phyloP scores from a whole-genome alignment of 345 rosid species.

The Streptanthus diversifolius region DNA sequence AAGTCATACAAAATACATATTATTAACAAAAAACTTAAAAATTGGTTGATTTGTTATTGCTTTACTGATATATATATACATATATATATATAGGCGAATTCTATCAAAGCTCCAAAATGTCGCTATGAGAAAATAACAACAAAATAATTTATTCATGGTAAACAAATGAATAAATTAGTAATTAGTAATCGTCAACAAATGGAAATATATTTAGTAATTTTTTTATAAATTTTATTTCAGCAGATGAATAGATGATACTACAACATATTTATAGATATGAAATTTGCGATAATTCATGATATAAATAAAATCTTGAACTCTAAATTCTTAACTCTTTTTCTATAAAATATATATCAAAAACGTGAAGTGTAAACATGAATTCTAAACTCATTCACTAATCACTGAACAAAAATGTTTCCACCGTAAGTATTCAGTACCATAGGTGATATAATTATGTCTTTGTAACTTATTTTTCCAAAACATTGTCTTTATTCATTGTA shows the following conservation, averaged over 20 bases:
- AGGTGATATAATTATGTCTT: neutral
- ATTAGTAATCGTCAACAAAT: too few relatives aligned
- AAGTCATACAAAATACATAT: neutral
- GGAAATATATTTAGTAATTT: neutral
- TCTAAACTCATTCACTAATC: neutral
- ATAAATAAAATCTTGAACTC: neutral
- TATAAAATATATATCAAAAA: neutral
- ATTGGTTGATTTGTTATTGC: neutral
- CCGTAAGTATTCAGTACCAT: neutral
- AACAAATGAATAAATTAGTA: too few relatives aligned
- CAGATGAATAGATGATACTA: neutral
- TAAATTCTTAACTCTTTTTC: neutral
- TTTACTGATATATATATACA: neutral
- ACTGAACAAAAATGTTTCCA: neutral
- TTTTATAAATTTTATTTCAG: neutral
- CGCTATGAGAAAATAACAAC: neutral
- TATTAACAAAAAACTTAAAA: neutral
- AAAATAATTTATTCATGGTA: neutral
- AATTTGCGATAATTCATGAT: neutral
- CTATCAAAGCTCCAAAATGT: neutral
- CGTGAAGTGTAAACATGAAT: neutral
- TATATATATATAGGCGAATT: neutral
- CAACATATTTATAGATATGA: neutral
- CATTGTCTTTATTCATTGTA: conserved; percentile 23
- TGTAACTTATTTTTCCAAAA: neutral